Conservation (phyloP, 305 asterid species). For the Solanum aculeatissimum region DNA sequence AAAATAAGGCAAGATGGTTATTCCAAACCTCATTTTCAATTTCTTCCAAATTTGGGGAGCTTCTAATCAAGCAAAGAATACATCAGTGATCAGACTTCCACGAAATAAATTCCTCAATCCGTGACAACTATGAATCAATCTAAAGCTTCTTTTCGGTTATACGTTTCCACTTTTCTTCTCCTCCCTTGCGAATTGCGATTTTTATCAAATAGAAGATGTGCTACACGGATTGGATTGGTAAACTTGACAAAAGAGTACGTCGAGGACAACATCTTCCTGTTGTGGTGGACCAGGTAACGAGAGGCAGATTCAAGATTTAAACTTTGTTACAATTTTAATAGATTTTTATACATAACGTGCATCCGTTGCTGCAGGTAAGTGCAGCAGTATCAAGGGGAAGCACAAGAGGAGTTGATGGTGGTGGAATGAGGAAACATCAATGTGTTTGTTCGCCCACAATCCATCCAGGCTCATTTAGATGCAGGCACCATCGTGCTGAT, state of each 20-base stretch:
- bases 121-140: not conserved
- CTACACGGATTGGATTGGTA: conserved; percentile 21
- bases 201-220: conserved; percentile 37
- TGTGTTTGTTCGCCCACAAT: conserved; percentile 79
- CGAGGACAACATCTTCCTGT: conserved; percentile 2
- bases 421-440: conserved; percentile 14
- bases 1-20: not conserved
- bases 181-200: not conserved
- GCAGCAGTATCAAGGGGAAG: not conserved
- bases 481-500: conserved; percentile 61
- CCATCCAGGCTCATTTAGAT: conserved; percentile 87
- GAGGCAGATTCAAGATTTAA: not conserved
- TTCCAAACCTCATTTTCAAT: not conserved
- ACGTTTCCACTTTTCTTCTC: conserved; percentile 18
- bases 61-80: conserved; percentile 4
- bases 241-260: not conserved
- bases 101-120: not conserved
- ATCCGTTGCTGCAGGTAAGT: not conserved
- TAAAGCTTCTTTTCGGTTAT: not conserved
- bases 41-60: conserved; percentile 1
- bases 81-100: not conserved
- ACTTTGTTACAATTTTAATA: not conserved
- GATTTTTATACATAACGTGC: not conserved
- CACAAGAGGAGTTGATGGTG: conserved; percentile 1
- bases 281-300: not conserved